These are phyloP conservation scores for Pilatotrama ljubarskyi DNA, from an alignment of 768 basidiomycete species.

Conservation along the genomic window DNA sequence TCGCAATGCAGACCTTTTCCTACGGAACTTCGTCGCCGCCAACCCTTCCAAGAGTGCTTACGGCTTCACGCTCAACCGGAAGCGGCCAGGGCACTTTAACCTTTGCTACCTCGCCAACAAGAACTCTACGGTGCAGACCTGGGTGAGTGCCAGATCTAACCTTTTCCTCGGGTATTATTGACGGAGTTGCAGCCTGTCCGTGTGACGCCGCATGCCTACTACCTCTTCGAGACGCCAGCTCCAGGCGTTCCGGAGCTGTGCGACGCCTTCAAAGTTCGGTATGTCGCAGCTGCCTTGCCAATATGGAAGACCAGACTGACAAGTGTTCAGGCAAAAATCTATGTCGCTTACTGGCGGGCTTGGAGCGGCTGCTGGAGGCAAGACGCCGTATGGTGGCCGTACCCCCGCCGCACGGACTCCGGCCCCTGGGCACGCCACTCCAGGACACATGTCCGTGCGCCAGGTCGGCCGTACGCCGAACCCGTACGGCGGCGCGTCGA, in stretches of 20 bases:
- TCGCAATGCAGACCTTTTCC: constrained; percentile 62
- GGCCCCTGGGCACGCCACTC: constrained; percentile 54
- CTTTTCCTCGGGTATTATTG: neutral
- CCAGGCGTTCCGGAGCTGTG: constrained; percentile 92
- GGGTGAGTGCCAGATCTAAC: constrained; percentile 55
- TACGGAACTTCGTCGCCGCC: constrained; percentile 89
- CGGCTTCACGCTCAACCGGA: constrained; percentile 89
- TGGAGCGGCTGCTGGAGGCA: constrained; percentile 58
- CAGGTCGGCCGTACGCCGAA: constrained; percentile 76
- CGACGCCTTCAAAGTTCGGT: constrained; percentile 95
- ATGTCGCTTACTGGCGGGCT: constrained; percentile 52
- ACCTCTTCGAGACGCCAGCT: constrained; percentile 86
- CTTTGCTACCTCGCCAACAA: constrained; percentile 93
- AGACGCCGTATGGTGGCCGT: constrained; percentile 78
- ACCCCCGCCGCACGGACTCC: constrained; percentile 72
- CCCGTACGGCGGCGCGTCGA: constrained; percentile 50
- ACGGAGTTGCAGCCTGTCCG: constrained; percentile 64
- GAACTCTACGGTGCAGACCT: constrained; percentile 84
- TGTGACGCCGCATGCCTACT: constrained; percentile 85
- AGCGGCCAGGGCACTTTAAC: constrained; percentile 89
- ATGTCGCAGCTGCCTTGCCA: constrained; percentile 20
- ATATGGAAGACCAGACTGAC: neutral
- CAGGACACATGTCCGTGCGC: constrained; percentile 78
- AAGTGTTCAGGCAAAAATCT: constrained; percentile 56
- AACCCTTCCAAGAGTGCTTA: constrained; percentile 96